These are phyloP conservation scores for Chaetomium strumarium DNA, from an alignment of 2,329 filamentous ascomycete species.

Conservation along the genomic window DNA sequence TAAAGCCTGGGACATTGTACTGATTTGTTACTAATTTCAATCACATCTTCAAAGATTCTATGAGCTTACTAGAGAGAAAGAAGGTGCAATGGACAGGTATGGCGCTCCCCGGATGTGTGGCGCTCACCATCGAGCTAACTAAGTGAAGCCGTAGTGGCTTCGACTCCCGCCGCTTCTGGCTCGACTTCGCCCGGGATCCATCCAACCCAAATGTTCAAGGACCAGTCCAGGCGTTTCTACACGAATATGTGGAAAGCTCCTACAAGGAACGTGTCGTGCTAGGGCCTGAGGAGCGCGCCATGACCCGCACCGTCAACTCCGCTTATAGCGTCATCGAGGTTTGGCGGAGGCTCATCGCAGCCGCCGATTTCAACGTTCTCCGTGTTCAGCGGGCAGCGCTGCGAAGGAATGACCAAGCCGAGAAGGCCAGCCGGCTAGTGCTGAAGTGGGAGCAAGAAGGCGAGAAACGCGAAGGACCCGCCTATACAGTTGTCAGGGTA, in stretches of 20 bases:
- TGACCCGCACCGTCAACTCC: constrained; percentile 1
- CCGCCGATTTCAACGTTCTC: constrained; percentile 10
- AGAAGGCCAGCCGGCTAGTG: neutral
- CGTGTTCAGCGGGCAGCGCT: neutral
- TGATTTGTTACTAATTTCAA: constrained; percentile 5
- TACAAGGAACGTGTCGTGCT: constrained; percentile 6
- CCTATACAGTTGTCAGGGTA: constrained; percentile 10
- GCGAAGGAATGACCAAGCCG: neutral
- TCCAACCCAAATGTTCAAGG: neutral
- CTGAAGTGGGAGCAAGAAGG: constrained; percentile 10
- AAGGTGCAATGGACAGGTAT: neutral
- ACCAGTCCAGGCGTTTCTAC: constrained; percentile 1
- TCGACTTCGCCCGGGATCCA: constrained; percentile 5
- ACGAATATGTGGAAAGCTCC: constrained; percentile 2
- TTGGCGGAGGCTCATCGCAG: constrained; percentile 7
- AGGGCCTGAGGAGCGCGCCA: constrained; percentile 5
- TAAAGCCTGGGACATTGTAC: neutral
- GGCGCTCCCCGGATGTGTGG: neutral
- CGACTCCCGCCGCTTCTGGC: constrained; percentile 2
- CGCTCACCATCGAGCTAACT: constrained; percentile 1
- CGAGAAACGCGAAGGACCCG: constrained; percentile 4
- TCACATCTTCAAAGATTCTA: constrained; percentile 7
- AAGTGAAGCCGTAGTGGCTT: neutral
- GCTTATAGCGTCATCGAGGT: constrained; percentile 10
- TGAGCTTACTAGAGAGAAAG: neutral